phyloP scores from a whole-genome alignment of 352 stramenopile genomes.

The Globisporangium paroecandrum region DNA sequence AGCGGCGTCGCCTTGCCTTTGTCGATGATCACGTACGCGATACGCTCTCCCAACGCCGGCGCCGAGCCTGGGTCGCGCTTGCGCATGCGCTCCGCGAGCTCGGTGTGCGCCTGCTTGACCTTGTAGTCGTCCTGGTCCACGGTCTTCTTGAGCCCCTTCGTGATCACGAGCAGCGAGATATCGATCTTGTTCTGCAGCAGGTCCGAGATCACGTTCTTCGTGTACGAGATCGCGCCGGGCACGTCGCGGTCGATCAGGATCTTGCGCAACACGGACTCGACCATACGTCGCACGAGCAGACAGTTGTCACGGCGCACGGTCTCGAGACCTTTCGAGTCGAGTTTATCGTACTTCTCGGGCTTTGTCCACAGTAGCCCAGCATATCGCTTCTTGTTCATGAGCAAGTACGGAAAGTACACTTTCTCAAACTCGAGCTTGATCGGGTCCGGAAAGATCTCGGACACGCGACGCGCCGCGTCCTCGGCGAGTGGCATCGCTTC shows the following conservation, averaged over 20 bases:
- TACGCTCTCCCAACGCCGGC: slow-evolving; percentile 97
- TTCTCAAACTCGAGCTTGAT: slow-evolving; percentile 99
- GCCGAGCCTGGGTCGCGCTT: slow-evolving; percentile 97
- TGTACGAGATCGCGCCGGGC: slow-evolving; percentile 94
- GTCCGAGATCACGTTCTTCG: slow-evolving; percentile 97
- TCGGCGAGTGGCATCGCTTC: slow-evolving; percentile 98
- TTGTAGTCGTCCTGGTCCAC: slow-evolving; percentile 98
- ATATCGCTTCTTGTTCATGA: slow-evolving; percentile 99
- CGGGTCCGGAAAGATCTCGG: slow-evolving; percentile 95
- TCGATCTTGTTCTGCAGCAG: slow-evolving; percentile 99
- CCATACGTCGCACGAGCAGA: slow-evolving; percentile 95
- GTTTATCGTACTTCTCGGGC: slow-evolving; percentile 98
- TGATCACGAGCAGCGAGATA: slow-evolving; percentile 99
- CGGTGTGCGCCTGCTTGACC: slow-evolving; percentile 98
- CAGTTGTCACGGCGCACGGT: slow-evolving; percentile 99
- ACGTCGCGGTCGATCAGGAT: slow-evolving; percentile 98
- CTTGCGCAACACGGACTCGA: slow-evolving; percentile 97
- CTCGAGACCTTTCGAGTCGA: slow-evolving; percentile 98
- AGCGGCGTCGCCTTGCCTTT: slow-evolving; percentile 93
- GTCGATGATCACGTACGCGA: slow-evolving; percentile 99
- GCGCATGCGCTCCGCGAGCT: slow-evolving; percentile 97
- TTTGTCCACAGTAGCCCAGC: slow-evolving; percentile 77
- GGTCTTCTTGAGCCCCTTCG: slow-evolving; percentile 98
- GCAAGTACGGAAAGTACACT: slow-evolving; percentile 99
- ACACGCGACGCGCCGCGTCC: slow-evolving; percentile 94